Evolutionary conservation across 2,329 filamentous ascomycete species (phyloP), one percentile per base, ranked within the genome.

Genomic region (Chaetomium strumarium): DNA sequence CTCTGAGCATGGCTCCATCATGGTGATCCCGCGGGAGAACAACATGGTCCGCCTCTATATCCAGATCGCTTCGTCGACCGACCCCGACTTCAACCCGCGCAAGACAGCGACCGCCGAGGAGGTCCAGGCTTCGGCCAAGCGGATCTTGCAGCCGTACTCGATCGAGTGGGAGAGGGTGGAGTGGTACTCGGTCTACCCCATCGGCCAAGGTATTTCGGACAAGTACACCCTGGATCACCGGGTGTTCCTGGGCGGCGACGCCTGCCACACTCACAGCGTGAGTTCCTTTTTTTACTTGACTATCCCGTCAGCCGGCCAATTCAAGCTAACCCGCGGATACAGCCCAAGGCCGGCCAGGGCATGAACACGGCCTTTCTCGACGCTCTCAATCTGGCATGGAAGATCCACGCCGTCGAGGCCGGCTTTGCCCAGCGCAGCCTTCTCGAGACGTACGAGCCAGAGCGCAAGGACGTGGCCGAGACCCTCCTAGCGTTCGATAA

Each of bases 361-460:
- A 90, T 90, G 86, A 90, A 90, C 63, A 86, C 86, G 0, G 85
- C 85, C 3, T 89, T 90, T 70, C 74, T 87, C 47, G 86, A 92
- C 60, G 90, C 90, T 0, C 81, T 90, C 55, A 97, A 96, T 68
- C 76, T 97, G 38, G 91, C 91, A 8, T 97, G 91, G 91, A 97
- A 97, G 74, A 88, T 96, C 47, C 91, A 96, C 66, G 84, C 88
- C 34, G 92, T 96, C 10, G 90, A 96, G 66, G 77, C 79, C 24
- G 90, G 90, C 12, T 88, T 95, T 60, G 88, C 90, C 1, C 72
- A 83, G 30, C 85, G 88, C 55, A 80, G 81, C 3, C 76, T 93
- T 16, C 78, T 97, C 46, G 80, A 84, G 56, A 93, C 91, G 0
- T 97, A 96, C 67, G 89, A 96, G 71, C 77, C 79, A 2, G 91